Conservation (phyloP, 768 basidiomycete genomes). For the Leccinum barrowsii region DNA sequence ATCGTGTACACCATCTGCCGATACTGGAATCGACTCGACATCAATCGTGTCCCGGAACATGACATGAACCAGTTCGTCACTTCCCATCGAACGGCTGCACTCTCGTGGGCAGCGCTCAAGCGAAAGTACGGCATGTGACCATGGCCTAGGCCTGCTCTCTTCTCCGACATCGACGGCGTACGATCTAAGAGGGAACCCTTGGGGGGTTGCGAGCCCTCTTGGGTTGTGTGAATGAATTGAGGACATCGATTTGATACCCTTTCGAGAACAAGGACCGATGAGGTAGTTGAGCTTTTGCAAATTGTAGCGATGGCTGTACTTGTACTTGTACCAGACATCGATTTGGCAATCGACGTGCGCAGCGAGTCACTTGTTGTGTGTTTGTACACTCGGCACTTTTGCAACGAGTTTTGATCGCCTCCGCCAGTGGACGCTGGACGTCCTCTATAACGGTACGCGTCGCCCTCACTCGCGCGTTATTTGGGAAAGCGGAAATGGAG, state of each 20-base stretch:
- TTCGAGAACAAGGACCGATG: slow-evolving; percentile 15
- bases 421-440: background rate
- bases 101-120: slow-evolving; percentile 73
- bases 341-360: slow-evolving; percentile 15
- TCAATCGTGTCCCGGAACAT: slow-evolving; percentile 81
- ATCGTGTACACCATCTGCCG: slow-evolving; percentile 66
- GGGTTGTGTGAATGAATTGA: background rate
- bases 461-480: background rate
- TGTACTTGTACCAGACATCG: slow-evolving; percentile 9
- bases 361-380: background rate
- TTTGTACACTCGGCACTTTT: background rate
- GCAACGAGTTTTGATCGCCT: background rate
- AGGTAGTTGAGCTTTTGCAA: slow-evolving; percentile 17
- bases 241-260: slow-evolving; percentile 27
- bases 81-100: slow-evolving; percentile 53
- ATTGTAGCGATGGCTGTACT: slow-evolving; percentile 22
- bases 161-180: background rate
- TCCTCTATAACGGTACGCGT: slow-evolving; percentile 7
- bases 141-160: background rate
- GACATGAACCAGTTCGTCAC: slow-evolving; percentile 79
- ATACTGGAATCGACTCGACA: slow-evolving; percentile 80
- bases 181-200: background rate
- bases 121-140: slow-evolving; percentile 64
- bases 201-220: background rate
- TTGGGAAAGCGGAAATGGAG: background rate